phyloP scores from a whole-genome alignment of 768 basidiomycete species.

The Phaeotremella skinneri region DNA sequence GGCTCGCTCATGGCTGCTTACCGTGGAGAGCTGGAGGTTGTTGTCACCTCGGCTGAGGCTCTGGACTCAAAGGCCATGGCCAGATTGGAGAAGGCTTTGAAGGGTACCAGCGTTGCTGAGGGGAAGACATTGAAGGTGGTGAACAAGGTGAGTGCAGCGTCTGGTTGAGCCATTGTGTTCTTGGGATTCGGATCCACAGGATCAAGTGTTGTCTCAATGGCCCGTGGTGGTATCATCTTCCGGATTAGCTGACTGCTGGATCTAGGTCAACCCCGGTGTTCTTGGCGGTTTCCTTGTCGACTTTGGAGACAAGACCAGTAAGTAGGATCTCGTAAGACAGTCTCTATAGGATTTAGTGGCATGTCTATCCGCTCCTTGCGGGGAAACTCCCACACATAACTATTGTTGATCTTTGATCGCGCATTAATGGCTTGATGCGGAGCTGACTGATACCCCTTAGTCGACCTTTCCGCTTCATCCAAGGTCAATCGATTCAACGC shows the following conservation, averaged over 20 bases:
- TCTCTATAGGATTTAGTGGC: no score
- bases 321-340: conserved; percentile 13
- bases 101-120: conserved; percentile 78
- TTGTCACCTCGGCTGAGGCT: conserved; percentile 81
- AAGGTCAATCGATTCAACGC: conserved; percentile 93
- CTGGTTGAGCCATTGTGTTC: background rate
- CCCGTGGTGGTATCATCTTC: conserved; percentile 16
- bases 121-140: conserved; percentile 84
- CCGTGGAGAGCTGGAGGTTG: conserved; percentile 88
- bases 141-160: conserved; percentile 86
- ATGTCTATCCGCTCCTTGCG: no score
- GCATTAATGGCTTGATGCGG: no score
- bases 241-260: no score
- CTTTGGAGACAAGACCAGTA: conserved; percentile 90
- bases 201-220: no score
- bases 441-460: conserved; percentile 16
- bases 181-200: no score
- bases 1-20: conserved; percentile 81
- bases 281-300: conserved; percentile 92
- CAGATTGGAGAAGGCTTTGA: conserved; percentile 79
- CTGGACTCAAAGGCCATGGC: conserved; percentile 68
- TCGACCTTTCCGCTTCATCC: conserved; percentile 90
- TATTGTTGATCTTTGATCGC: no score
- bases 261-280: conserved; percentile 88
- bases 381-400: no score